Evolutionary conservation across 805 yeast species (phyloP).

Genomic region (Teunomyces stri): DNA sequence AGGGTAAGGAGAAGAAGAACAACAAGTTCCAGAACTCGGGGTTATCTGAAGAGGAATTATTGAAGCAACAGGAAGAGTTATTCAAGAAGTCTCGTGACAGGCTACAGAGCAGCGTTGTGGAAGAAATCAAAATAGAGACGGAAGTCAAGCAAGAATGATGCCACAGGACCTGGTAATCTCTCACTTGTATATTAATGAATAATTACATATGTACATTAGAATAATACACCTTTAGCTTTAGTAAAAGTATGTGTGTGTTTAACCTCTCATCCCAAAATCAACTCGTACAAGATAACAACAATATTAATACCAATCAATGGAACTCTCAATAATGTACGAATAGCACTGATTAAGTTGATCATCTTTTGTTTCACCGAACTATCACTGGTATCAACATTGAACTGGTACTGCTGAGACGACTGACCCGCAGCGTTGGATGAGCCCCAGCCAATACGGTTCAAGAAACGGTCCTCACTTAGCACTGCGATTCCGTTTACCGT

Average conservation of each 20-base stretch:
- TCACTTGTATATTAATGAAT: constrained; percentile 3
- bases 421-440: constrained; percentile 14
- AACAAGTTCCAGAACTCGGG: constrained; percentile 94
- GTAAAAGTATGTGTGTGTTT: not conserved
- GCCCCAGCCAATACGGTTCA: constrained; percentile 54
- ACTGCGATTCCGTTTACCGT: constrained; percentile 75
- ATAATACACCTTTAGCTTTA: constrained; percentile 1
- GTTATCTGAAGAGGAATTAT: constrained; percentile 84
- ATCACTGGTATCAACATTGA: constrained; percentile 43
- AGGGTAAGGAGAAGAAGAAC: constrained; percentile 85
- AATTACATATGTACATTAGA: constrained; percentile 6
- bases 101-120: constrained; percentile 38
- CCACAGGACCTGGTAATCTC: constrained; percentile 1
- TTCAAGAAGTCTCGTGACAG: constrained; percentile 76
- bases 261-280: constrained; percentile 54
- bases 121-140: constrained; percentile 13
- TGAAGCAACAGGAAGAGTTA: constrained; percentile 88
- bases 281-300: constrained; percentile 65
- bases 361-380: constrained; percentile 54
- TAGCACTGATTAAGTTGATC: constrained; percentile 66
- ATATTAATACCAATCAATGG: constrained; percentile 70
- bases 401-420: constrained; percentile 26
- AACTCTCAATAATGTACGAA: constrained; percentile 70
- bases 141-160: constrained; percentile 5
- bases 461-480: constrained; percentile 74